These are phyloP conservation scores for Aspergillus sp. DNA, from an alignment of 2,329 filamentous ascomycete genomes.

Conservation along the genomic window DNA sequence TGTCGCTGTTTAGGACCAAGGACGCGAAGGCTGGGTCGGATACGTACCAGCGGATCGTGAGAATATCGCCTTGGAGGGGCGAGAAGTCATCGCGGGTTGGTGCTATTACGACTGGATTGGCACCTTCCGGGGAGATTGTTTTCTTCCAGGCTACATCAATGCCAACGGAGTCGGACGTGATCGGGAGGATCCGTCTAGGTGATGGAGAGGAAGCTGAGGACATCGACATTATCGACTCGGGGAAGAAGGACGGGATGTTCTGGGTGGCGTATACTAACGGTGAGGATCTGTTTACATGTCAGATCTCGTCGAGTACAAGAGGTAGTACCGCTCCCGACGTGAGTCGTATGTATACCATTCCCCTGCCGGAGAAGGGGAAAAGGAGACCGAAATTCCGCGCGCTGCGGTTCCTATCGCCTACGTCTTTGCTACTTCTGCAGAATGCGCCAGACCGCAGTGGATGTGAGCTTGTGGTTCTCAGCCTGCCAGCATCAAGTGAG, in stretches of 20 bases:
- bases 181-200: slow-evolving; percentile 47
- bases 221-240: slow-evolving; percentile 33
- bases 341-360: slow-evolving; percentile 34
- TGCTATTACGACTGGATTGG: slow-evolving; percentile 70
- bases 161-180: slow-evolving; percentile 46
- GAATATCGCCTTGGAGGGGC: slow-evolving; percentile 50
- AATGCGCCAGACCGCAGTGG: slow-evolving; percentile 51
- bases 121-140: slow-evolving; percentile 68
- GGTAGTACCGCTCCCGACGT: slow-evolving; percentile 34
- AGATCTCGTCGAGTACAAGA: slow-evolving; percentile 47
- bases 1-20: slow-evolving; percentile 44
- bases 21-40: slow-evolving; percentile 35
- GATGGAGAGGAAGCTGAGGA: slow-evolving; percentile 48
- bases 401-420: slow-evolving; percentile 50
- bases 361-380: slow-evolving; percentile 30
- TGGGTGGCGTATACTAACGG: slow-evolving; percentile 73
- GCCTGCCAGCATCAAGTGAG: slow-evolving; percentile 16
- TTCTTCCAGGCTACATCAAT: slow-evolving; percentile 63
- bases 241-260: slow-evolving; percentile 42
- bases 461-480: slow-evolving; percentile 49
- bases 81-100: slow-evolving; percentile 59
- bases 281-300: slow-evolving; percentile 63
- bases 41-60: slow-evolving; percentile 53
- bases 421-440: slow-evolving; percentile 48
- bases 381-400: slow-evolving; percentile 49